Evolutionary conservation across 2,329 filamentous ascomycete genomes (phyloP), one percentile per base, ranked within the genome.

Genomic region (Penicillium occitanis): DNA sequence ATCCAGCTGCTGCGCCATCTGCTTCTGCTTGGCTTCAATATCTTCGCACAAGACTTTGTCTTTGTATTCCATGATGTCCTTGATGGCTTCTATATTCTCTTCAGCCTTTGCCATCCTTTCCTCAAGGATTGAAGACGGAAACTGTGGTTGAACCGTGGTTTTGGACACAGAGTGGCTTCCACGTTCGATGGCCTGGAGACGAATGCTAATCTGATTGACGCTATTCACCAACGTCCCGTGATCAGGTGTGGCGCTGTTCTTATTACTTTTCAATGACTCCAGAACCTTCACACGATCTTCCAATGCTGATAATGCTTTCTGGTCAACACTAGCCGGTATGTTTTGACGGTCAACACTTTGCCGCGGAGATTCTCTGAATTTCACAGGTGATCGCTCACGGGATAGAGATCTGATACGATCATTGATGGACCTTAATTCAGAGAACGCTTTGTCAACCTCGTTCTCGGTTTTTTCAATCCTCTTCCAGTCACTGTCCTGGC

Each of bases 31-130:
- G 0, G 72, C 64, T 19, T 74, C 71, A 22, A 73, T 61, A 14
- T 69, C 66, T 5, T 69, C 63, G 17, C 69, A 68, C 13, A 68
- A 62, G 1, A 74, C 19, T 13, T 72, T 69, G 51, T 74, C 71
- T 67, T 72, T 72, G 42, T 69, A 68, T 2, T 64, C 46, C 22
- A 70, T 67, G 13, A 74, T 22, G 19, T 65, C 42, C 11, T 67
- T 50, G 19, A 73, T 33, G 13, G 68, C 61, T 3, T 67, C 11
- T 2, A 72, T 25, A 35, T 60, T 17, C 14, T 65, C 58, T 42
- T 65, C n/a, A n/a, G 50, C 40, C n/a, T 53, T 35, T 33, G 44
- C 44, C 22, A 51, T 40, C 44, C 22, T 51, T 17, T 22, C 19
- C 22, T 59, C 42, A 25, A 22, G 14, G 5, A 10, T 5, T 19